Evolutionary conservation across 1,284 basidiomycete species (phyloP).

Genomic region (Leccinum discolor): DNA sequence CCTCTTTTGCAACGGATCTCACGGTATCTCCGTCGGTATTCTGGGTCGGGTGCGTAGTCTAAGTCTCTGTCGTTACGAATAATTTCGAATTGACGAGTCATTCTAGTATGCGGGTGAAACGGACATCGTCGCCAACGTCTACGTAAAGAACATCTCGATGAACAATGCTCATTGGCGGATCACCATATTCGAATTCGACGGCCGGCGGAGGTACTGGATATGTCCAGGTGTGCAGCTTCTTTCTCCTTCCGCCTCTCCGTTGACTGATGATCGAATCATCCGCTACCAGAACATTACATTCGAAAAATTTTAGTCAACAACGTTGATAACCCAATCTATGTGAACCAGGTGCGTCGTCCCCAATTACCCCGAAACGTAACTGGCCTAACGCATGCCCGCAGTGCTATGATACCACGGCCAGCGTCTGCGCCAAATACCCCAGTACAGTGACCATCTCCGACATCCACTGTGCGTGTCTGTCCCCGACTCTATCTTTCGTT

Average conservation of each 20-base stretch:
- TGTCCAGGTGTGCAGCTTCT: conserved; percentile 21
- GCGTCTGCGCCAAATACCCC: conserved; percentile 34
- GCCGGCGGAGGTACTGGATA: conserved; percentile 38
- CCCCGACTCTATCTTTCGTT: background rate
- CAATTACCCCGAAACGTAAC: background rate
- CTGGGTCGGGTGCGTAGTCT: conserved; percentile 14
- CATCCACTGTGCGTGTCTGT: conserved; percentile 21
- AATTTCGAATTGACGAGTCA: background rate
- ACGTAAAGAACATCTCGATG: conserved; percentile 46
- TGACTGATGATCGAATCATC: background rate
- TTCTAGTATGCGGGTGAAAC: conserved; percentile 44
- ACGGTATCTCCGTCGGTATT: conserved; percentile 25
- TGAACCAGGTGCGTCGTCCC: conserved; percentile 11
- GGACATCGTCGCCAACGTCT: conserved; percentile 50
- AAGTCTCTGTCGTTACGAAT: background rate
- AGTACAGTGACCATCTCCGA: conserved; percentile 37
- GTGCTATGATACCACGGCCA: conserved; percentile 38
- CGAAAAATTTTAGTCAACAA: conserved; percentile 38
- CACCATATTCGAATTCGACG: conserved; percentile 17
- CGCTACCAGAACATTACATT: conserved; percentile 39
- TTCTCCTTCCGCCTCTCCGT: background rate
- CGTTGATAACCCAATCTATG: conserved; percentile 44
- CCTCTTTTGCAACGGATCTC: conserved; percentile 18
- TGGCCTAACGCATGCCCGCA: conserved; percentile 19
- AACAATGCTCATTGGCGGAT: conserved; percentile 42